Conservation (phyloP, 2,329 filamentous ascomycete species). For the Amauroascus niger region DNA sequence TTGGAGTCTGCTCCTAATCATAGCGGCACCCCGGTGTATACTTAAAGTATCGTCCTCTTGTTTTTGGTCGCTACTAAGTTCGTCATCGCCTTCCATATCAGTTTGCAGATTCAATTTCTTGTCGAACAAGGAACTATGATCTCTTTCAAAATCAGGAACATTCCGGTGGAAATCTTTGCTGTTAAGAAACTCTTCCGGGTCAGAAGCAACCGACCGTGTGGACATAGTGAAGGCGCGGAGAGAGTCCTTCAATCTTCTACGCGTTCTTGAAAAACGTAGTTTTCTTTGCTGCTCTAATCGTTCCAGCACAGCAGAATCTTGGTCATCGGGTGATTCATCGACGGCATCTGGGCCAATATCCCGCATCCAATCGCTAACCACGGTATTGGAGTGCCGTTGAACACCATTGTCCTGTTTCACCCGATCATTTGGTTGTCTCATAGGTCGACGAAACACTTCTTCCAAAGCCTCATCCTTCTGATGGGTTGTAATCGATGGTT, state of each 20-base stretch:
- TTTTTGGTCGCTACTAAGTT: constrained; percentile 73
- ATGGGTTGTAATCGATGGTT: constrained; percentile 78
- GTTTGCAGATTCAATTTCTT: constrained; percentile 48
- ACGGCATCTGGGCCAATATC: constrained; percentile 47
- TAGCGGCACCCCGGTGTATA: constrained; percentile 15
- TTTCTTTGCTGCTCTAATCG: constrained; percentile 47
- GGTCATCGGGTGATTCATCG: constrained; percentile 48
- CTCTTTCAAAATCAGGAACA: neutral
- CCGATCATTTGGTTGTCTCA: constrained; percentile 45
- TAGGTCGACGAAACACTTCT: constrained; percentile 73
- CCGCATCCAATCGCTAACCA: constrained; percentile 87
- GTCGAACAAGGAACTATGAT: neutral
- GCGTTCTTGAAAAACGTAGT: constrained; percentile 4
- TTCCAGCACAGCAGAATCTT: constrained; percentile 50
- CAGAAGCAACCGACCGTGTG: constrained; percentile 47
- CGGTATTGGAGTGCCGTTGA: constrained; percentile 63
- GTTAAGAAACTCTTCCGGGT: constrained; percentile 43
- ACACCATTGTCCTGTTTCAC: constrained; percentile 46
- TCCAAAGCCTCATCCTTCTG: constrained; percentile 85
- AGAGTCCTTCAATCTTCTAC: constrained; percentile 16
- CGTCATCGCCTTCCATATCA: constrained; percentile 81
- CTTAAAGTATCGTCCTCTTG: constrained; percentile 41
- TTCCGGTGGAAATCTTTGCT: neutral
- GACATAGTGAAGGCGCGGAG: constrained; percentile 43
- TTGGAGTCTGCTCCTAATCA: neutral